Conservation (phyloP, 352 stramenopile species). For the Phytophthora idaei region DNA sequence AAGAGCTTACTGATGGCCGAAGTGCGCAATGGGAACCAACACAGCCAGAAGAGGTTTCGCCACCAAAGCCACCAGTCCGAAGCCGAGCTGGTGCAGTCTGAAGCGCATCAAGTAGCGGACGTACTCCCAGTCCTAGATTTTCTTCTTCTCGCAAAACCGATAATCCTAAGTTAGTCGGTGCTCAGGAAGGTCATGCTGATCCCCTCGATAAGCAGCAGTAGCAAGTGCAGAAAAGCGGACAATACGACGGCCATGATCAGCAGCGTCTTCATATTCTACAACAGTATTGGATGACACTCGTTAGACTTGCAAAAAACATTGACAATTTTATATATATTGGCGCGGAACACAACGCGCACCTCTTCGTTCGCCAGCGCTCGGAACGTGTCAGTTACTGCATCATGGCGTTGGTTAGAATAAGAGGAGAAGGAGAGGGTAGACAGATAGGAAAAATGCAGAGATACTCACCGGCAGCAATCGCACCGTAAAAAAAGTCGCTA, state of each 20-base stretch:
- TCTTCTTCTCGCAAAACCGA: conserved; percentile 41
- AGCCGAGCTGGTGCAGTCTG: conserved; percentile 49
- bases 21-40: conserved; percentile 58
- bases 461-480: conserved; percentile 34
- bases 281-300: not conserved
- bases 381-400: conserved; percentile 25
- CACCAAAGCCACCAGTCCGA: conserved; percentile 57
- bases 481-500: conserved; percentile 42
- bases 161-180: not conserved
- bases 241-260: conserved; percentile 56
- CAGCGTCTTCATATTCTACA: conserved; percentile 55
- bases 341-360: conserved; percentile 57
- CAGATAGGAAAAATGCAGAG: not conserved
- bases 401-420: conserved; percentile 9
- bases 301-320: conserved; percentile 14
- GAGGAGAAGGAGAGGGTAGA: not conserved
- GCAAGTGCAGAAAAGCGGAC: conserved; percentile 47
- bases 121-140: conserved; percentile 81
- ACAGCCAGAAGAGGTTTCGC: conserved; percentile 55
- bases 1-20: conserved; percentile 58
- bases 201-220: conserved; percentile 70
- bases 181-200: conserved; percentile 47
- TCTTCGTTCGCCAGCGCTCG: conserved; percentile 49
- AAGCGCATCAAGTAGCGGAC: conserved; percentile 54
- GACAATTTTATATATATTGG: conserved; percentile 1